Evolutionary conservation across 2,329 filamentous ascomycete genomes (phyloP).

Genomic region (Botrytis squamosa): DNA sequence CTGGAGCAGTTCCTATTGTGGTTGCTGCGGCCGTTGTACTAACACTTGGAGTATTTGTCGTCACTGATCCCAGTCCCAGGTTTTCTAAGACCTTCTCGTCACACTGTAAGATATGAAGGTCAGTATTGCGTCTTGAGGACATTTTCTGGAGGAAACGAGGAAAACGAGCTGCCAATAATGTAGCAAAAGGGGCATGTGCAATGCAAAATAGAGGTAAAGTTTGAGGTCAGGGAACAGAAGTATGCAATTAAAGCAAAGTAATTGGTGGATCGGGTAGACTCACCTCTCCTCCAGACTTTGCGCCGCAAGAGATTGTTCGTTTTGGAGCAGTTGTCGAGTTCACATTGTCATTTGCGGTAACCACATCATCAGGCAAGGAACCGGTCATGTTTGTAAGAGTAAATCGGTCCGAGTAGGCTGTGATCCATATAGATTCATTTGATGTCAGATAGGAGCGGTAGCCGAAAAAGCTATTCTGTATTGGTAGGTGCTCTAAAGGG

Average conservation of each 20-base stretch:
- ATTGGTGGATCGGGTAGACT: neutral
- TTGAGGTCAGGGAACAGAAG: neutral
- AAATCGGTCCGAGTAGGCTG: conserved; percentile 16
- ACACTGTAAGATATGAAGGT: neutral
- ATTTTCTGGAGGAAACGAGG: neutral
- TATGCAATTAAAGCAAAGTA: neutral
- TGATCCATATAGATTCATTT: conserved; percentile 19
- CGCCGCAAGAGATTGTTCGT: conserved; percentile 9
- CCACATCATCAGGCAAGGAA: conserved; percentile 1
- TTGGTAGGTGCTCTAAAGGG: neutral
- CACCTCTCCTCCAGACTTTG: conserved; percentile 1
- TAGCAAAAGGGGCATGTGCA: neutral
- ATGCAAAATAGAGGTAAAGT: neutral
- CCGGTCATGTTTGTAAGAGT: conserved; percentile 15
- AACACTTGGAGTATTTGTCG: neutral
- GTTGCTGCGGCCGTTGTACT: neutral
- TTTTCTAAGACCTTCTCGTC: neutral
- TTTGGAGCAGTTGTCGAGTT: neutral
- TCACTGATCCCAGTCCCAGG: neutral
- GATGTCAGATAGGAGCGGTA: conserved; percentile 10
- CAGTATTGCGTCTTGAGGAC: neutral
- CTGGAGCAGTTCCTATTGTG: neutral
- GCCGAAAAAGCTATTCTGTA: conserved; percentile 9
- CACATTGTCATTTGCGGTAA: conserved; percentile 6
- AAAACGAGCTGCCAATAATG: neutral